Base-by-base conservation (phyloP, 305 asterid genomes). In the Vinca major region DNA sequence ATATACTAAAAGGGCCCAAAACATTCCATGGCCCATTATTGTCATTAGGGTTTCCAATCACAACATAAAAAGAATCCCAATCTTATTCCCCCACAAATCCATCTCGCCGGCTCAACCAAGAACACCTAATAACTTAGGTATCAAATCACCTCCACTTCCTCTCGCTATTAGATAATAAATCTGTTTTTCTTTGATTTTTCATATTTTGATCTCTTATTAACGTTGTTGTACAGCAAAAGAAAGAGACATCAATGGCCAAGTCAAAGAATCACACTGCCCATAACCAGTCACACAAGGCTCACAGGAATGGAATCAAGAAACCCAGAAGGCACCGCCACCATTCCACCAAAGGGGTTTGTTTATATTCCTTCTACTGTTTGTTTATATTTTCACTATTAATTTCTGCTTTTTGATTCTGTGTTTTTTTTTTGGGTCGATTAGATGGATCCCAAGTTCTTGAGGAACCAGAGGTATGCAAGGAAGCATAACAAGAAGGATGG, bases 381-480 rank as follows among this genome's bases (percentile, higher is more conserved):
- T n/a, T n/a, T n/a, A n/a, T n/a, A n/a, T n/a, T n/a, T n/a, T n/a
- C n/a, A n/a, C n/a, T n/a, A n/a, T n/a, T n/a, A n/a, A n/a, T n/a
- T n/a, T n/a, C n/a, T n/a, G n/a, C n/a, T n/a, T n/a, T n/a, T n/a
- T n/a, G n/a, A n/a, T n/a, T n/a, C n/a, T n/a, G n/a, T n/a, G n/a
- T n/a, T n/a, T n/a, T n/a, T n/a, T n/a, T n/a, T n/a, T n/a, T n/a
- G n/a, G n/a, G n/a, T n/a, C n/a, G n/a, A n/a, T n/a, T n/a, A n/a
- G 85, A 89, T 89, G 96, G 96, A 89, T 71, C 96, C 96, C n/a
- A 89, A 89, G 90, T 89, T 89, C 49, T 75, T 89, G 90, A 87
- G 95, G 86, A 89, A 89, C 85, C 96, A 87, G 82, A 89, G 95
- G 92, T 87, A 89, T 66, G 96, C 96, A 1, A 83, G 95, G 83